phyloP scores from a whole-genome alignment of 352 stramenopile genomes.

The Globisporangium mamillatum region DNA sequence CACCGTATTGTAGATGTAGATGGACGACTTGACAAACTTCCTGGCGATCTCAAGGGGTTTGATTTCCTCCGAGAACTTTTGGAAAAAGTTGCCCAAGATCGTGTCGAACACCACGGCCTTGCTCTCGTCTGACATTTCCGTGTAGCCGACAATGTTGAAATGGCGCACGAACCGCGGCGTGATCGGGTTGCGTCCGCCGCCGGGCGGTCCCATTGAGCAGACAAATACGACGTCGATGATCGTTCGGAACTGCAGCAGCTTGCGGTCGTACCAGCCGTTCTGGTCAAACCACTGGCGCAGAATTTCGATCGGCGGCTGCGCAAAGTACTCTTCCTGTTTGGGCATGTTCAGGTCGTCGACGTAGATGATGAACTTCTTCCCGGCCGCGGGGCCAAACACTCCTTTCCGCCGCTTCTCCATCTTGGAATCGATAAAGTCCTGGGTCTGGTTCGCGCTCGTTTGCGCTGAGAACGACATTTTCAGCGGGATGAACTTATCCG shows the following conservation, averaged over 20 bases:
- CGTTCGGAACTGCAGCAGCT: slow-evolving; percentile 87
- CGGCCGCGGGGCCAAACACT: slow-evolving; percentile 89
- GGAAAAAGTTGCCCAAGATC: slow-evolving; percentile 73
- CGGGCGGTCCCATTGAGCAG: slow-evolving; percentile 79
- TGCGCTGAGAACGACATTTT: slow-evolving; percentile 92
- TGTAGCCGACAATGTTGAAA: slow-evolving; percentile 87
- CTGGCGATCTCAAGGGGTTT: slow-evolving; percentile 44
- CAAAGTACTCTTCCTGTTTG: slow-evolving; percentile 92
- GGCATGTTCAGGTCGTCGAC: slow-evolving; percentile 97
- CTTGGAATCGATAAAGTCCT: slow-evolving; percentile 93
- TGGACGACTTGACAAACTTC: slow-evolving; percentile 68
- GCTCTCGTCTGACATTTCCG: slow-evolving; percentile 80
- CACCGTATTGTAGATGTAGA: slow-evolving; percentile 85
- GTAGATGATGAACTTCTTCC: slow-evolving; percentile 92
- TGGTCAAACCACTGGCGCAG: slow-evolving; percentile 94
- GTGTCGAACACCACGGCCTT: slow-evolving; percentile 83
- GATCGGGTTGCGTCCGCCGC: slow-evolving; percentile 77
- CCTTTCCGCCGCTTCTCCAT: slow-evolving; percentile 93
- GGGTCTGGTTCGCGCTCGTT: slow-evolving; percentile 91
- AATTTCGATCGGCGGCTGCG: slow-evolving; percentile 94
- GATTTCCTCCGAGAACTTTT: slow-evolving; percentile 69
- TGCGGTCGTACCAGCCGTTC: slow-evolving; percentile 94
- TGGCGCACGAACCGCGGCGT: slow-evolving; percentile 75
- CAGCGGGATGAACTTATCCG: slow-evolving; percentile 90
- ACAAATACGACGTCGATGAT: slow-evolving; percentile 91